phyloP scores from a whole-genome alignment of 495 filamentous ascomycete species.

The Aspergillus nidulans region DNA sequence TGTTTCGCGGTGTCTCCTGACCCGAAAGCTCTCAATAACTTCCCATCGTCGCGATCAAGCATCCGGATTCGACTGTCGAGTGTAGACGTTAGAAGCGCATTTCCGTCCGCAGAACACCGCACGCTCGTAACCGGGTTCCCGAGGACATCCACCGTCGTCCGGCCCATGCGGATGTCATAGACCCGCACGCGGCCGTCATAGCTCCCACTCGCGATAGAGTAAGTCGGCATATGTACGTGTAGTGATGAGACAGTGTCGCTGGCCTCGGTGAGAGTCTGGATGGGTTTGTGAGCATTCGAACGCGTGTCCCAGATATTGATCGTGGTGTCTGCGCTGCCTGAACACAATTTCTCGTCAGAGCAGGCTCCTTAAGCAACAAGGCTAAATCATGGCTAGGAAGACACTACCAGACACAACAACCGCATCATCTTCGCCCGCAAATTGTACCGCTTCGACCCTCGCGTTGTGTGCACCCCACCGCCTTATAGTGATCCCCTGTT shows the following conservation, averaged over 20 bases:
- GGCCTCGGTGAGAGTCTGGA: constrained; percentile 76
- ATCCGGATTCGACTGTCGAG: constrained; percentile 74
- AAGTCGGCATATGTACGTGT: constrained; percentile 38
- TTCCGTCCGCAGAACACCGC: constrained; percentile 62
- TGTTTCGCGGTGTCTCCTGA: constrained; percentile 30
- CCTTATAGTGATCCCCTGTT: constrained; percentile 65
- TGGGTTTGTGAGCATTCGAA: constrained; percentile 56
- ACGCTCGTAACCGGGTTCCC: constrained; percentile 60
- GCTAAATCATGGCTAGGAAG: not conserved
- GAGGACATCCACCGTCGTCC: constrained; percentile 64
- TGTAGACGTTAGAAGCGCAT: constrained; percentile 67
- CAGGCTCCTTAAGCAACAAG: not conserved
- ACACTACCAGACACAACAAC: constrained; percentile 62
- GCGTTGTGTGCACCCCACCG: constrained; percentile 71
- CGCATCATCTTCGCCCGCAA: constrained; percentile 64
- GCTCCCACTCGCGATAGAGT: constrained; percentile 57
- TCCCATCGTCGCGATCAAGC: constrained; percentile 74
- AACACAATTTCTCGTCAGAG: not conserved
- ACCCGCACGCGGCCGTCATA: constrained; percentile 80
- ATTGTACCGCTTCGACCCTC: constrained; percentile 71
- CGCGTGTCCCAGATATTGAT: constrained; percentile 84
- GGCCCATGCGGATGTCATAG: constrained; percentile 87
- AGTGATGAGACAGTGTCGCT: constrained; percentile 68
- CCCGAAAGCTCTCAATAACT: constrained; percentile 67
- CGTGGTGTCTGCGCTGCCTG: constrained; percentile 74